A percentile compares a stretch with the other conserved stretches of the same genome.
Conservation (phyloP, 2,329 filamentous ascomycete species). For the Calonectria pseudoturangicola region DNA sequence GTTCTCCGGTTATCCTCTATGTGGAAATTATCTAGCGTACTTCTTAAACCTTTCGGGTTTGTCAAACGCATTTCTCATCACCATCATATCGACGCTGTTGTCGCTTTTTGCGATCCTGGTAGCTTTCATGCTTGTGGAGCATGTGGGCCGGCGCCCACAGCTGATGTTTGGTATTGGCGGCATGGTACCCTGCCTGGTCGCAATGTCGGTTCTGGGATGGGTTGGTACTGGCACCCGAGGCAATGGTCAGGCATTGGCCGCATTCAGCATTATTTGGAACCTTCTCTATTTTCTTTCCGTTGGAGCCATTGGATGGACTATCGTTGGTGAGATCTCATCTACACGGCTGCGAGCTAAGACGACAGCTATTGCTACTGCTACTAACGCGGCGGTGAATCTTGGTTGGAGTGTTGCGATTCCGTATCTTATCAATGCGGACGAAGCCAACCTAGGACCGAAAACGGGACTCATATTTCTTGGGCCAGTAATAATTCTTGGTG, state of each 20-base stretch:
- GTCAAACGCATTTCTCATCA: slow-evolving; percentile 14
- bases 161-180: slow-evolving; percentile 11
- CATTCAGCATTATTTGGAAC: slow-evolving; percentile 1
- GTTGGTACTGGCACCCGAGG: background rate
- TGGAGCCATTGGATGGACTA: slow-evolving; percentile 4
- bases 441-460: slow-evolving; percentile 2
- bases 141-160: slow-evolving; percentile 3
- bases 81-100: background rate
- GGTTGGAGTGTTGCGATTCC: slow-evolving; percentile 5
- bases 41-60: background rate
- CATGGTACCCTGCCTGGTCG: background rate
- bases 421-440: slow-evolving; percentile 8
- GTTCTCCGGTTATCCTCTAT: background rate
- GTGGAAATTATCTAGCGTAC: slow-evolving; percentile 16
- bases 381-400: background rate
- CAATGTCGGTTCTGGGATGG: slow-evolving; percentile 3
- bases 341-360: background rate
- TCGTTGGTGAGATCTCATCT: slow-evolving; percentile 9
- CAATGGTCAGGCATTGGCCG: background rate
- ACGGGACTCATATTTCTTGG: background rate
- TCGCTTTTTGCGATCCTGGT: background rate
- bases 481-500: background rate
- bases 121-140: background rate
- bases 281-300: background rate
- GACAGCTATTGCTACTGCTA: background rate